Base-by-base conservation (phyloP, 2,329 filamentous ascomycete species). In the Colletotrichum sidae region DNA sequence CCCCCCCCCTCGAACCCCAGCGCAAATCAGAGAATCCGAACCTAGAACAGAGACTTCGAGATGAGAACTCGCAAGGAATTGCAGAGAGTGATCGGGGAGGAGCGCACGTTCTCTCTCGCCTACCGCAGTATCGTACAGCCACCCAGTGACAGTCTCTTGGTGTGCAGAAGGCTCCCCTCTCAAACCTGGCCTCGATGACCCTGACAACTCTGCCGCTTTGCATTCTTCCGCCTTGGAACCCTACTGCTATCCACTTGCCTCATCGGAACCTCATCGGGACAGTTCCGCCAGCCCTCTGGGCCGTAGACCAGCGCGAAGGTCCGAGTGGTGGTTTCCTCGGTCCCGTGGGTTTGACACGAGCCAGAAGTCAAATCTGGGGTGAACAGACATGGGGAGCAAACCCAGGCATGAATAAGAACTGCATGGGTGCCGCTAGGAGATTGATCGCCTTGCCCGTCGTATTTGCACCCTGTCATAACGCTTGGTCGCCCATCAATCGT, bases 271-370 rank as follows among this genome's bases (percentile, higher is more conserved):
- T 51, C 7, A 5, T 25, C 25, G 25, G 25, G 4, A 25, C 25
- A 25, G 4, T 25, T 25, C 4, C 25, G 25, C 25, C 25, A 25
- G 25, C 4, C 25, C 46, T 7, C 37, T 38, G 39, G 12, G 17
- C 50, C 34, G 11, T 37, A 50, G 35, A 35, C 37, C 42, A 44
- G 46, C 13, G 15, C 42, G 52, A 53, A 50, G 58, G 58, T 38
- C 63, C 63, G 47, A 63, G 62, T 33, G 57, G 45, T 44, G 47
- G 42, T 53, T 25, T 47, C 42, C 63, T 57, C 42, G 52, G 58
- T 60, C 35, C 42, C 34, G 35, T 45, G 49, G 63, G 52, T 62
- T 56, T 62, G 63, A 50, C 42, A 63, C 35, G 51, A 63, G 63
- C 58, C 41, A 49, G 33, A 62, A 63, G 63, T 62, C 42, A 62